Evolutionary conservation across 768 basidiomycete species (phyloP), one percentile per base, ranked within the genome.

Genomic region (Suillus occidentalis): DNA sequence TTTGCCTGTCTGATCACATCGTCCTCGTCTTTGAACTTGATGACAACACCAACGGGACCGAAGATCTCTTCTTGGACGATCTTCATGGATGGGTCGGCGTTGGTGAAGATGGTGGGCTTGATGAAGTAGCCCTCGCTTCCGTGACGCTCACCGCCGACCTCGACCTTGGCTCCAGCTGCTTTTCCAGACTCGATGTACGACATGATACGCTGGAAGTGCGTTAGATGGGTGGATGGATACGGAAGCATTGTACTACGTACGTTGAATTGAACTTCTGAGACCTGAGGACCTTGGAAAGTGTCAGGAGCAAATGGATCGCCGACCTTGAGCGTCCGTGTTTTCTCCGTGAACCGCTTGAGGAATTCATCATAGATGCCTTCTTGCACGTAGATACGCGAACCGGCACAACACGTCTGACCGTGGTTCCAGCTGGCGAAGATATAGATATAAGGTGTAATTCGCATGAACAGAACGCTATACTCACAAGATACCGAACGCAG

Each of bases 331-430:
- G 72, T 70, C 72, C 79, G 76, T 58, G 88, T 80, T 74, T 84
- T 81, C 34, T 77, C 83, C 1, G 84, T 83, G 76, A 93, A 88
- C 37, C 74, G 75, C 60, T 76, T 70, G 61, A 94, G 70, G 81
- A 95, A 94, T 67, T 86, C 74, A 75, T 95, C 92, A 78, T 95
- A 94, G 69, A 95, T 86, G 4, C 80, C 78, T 65, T 84, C 87
- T 72, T 95, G 93, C 6, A 95, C 91, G 71, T 84, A 94, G 71
- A 95, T 87, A 66, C 94, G 86, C 25, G 92, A 90, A 12, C 92
- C 90, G 13, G 92, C 92, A 68, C 85, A 87, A 78, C 93, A 95
- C 13, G 83, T 81, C 76, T 95, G 93, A 34, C 94, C 92, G 59
- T 85, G 84, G 71, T 91, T 91, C 78, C 79, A 88, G 78, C 87